Percentiles rank a stretch among this genome's conserved stretches.
Conservation (phyloP, 352 stramenopile genomes). For the Phytophthora tubulina region DNA sequence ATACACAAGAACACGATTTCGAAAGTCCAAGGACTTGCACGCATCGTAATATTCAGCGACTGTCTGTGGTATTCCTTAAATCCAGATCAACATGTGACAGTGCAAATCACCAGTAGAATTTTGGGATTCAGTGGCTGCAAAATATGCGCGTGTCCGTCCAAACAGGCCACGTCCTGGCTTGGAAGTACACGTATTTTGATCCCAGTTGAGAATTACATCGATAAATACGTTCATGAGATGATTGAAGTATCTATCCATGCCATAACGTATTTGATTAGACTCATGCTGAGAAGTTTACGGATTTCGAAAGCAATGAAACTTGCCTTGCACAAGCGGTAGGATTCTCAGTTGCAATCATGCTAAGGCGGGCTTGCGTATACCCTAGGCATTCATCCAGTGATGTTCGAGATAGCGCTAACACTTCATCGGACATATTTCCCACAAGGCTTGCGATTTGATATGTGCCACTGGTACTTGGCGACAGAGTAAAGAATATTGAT, state of each 20-base stretch:
- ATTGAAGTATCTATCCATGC: constrained; percentile 3
- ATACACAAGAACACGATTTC: background rate
- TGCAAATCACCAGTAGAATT: constrained; percentile 18
- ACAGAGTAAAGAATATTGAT: constrained; percentile 16
- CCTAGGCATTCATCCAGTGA: constrained; percentile 1
- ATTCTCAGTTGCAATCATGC: background rate
- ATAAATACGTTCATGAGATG: constrained; percentile 8
- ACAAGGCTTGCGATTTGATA: constrained; percentile 4
- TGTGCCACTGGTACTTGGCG: background rate
- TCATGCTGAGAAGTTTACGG: no score
- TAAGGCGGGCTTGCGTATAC: constrained; percentile 7
- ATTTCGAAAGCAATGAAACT: background rate
- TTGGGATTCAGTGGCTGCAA: constrained; percentile 2
- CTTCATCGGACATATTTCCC: background rate
- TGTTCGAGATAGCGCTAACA: background rate
- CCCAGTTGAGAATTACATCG: constrained; percentile 12
- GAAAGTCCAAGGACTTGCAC: background rate
- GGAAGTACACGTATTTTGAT: background rate
- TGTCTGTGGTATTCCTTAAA: background rate
- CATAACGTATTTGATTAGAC: no score
- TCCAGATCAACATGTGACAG: constrained; percentile 17
- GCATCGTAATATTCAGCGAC: background rate
- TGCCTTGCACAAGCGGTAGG: constrained; percentile 8
- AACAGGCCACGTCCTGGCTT: constrained; percentile 2
- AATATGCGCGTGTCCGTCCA: background rate